Percentiles rank a stretch among this genome's conserved stretches.
Evolutionary conservation across 2,329 filamentous ascomycete species (phyloP).

Genomic region (Aspergillus amoenus): DNA sequence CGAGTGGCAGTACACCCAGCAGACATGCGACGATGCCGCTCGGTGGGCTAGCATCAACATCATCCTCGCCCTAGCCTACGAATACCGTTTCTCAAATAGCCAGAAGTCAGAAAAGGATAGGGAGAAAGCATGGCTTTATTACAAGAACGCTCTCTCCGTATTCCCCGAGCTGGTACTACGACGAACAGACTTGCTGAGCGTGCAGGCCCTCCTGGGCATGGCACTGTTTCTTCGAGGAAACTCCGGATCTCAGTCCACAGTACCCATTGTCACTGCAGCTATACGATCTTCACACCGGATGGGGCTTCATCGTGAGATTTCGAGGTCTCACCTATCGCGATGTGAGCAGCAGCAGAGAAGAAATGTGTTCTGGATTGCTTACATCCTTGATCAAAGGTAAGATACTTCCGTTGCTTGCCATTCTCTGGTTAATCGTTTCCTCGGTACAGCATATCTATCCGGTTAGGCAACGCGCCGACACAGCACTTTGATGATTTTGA

Average conservation of each 20-base stretch:
- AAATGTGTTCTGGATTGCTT: constrained; percentile 72
- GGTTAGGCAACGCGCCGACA: constrained; percentile 64
- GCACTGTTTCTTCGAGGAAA: constrained; percentile 90
- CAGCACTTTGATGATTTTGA: constrained; percentile 82
- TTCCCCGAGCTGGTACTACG: constrained; percentile 88
- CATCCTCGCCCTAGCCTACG: constrained; percentile 81
- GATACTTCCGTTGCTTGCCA: constrained; percentile 10
- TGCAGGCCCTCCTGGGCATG: constrained; percentile 90
- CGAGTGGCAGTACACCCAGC: constrained; percentile 84
- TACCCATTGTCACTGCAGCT: constrained; percentile 82
- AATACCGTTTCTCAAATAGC: constrained; percentile 87
- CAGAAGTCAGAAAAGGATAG: constrained; percentile 84
- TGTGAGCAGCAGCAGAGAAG: constrained; percentile 86
- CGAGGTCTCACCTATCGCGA: constrained; percentile 82
- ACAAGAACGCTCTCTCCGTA: constrained; percentile 93
- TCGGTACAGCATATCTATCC: constrained; percentile 48
- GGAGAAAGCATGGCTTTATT: constrained; percentile 84
- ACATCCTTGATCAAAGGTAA: constrained; percentile 67
- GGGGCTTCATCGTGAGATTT: constrained; percentile 84
- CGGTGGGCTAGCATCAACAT: constrained; percentile 97
- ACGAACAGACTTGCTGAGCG: constrained; percentile 87
- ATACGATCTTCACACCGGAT: constrained; percentile 88
- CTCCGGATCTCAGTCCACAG: constrained; percentile 86
- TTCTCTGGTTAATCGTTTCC: not conserved
- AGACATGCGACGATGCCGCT: constrained; percentile 88